Evolutionary conservation across 2,329 filamentous ascomycete species (phyloP).

Genomic region (Phialophora chinensis): DNA sequence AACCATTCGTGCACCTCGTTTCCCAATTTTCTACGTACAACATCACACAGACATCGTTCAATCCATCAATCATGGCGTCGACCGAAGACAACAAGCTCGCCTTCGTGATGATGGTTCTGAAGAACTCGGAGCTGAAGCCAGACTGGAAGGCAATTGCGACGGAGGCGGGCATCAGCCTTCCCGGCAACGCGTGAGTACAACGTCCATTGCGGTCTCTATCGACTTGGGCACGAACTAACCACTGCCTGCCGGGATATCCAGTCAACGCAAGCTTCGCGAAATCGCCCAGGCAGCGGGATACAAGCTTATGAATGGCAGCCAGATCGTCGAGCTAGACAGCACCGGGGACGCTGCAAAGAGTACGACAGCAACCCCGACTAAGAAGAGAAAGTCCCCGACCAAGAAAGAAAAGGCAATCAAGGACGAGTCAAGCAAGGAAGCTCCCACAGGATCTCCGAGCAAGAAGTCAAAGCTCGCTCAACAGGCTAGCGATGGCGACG

Average conservation of each 20-base stretch:
- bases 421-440: neutral
- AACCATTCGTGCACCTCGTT: neutral
- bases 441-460: neutral
- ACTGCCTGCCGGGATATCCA: neutral
- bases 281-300: neutral
- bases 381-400: neutral
- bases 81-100: neutral
- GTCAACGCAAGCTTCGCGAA: neutral
- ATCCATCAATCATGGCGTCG: neutral
- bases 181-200: slow-evolving; percentile 2
- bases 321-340: slow-evolving; percentile 13
- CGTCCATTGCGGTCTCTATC: neutral
- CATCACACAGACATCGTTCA: neutral
- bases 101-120: neutral
- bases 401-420: neutral
- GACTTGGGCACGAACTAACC: neutral
- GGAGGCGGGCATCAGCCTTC: neutral
- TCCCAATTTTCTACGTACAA: neutral
- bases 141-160: slow-evolving; percentile 2
- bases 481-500: neutral
- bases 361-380: neutral
- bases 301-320: slow-evolving; percentile 4
- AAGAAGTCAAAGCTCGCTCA: neutral
- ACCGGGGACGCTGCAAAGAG: neutral
- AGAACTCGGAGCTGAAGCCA: neutral